These are phyloP conservation scores for Sutorius australiensis DNA, from an alignment of 768 basidiomycete species.

Conservation along the genomic window DNA sequence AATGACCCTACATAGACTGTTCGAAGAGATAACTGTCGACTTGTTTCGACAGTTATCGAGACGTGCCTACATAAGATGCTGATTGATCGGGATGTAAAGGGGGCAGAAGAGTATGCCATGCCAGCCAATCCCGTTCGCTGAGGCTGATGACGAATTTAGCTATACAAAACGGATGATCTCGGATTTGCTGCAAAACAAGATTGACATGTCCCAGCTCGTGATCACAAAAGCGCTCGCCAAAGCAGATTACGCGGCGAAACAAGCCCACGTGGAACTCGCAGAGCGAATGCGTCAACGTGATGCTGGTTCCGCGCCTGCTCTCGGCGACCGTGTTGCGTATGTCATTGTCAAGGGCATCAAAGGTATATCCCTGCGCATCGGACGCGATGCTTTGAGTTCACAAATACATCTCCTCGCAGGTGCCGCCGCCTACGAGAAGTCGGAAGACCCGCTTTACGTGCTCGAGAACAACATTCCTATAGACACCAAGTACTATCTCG, in stretches of 20 bases:
- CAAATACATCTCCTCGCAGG: conserved; percentile 40
- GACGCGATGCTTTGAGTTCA: background rate
- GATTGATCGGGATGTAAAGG: conserved; percentile 90
- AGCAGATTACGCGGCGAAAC: conserved; percentile 89
- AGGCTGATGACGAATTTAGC: conserved; percentile 39
- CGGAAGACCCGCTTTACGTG: conserved; percentile 96
- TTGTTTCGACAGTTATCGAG: conserved; percentile 96
- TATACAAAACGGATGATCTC: conserved; percentile 93
- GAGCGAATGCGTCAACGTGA: conserved; percentile 96
- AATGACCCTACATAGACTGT: conserved; percentile 64
- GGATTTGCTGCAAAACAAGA: conserved; percentile 91
- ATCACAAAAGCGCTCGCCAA: conserved; percentile 97
- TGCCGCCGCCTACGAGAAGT: conserved; percentile 97
- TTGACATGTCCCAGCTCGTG: conserved; percentile 99
- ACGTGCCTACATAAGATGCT: conserved; percentile 98
- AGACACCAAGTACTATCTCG: conserved; percentile 96
- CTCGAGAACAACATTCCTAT: conserved; percentile 98
- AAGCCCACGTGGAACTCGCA: conserved; percentile 94
- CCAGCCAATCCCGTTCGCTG: conserved; percentile 5
- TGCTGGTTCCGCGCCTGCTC: conserved; percentile 93
- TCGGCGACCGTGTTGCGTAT: conserved; percentile 98
- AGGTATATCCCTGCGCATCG: conserved; percentile 42
- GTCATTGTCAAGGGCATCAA: conserved; percentile 97
- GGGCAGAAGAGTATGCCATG: conserved; percentile 76
- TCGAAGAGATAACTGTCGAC: conserved; percentile 95